phyloP scores from a whole-genome alignment of 1,284 basidiomycete species.

The Trichosporon sp. region DNA sequence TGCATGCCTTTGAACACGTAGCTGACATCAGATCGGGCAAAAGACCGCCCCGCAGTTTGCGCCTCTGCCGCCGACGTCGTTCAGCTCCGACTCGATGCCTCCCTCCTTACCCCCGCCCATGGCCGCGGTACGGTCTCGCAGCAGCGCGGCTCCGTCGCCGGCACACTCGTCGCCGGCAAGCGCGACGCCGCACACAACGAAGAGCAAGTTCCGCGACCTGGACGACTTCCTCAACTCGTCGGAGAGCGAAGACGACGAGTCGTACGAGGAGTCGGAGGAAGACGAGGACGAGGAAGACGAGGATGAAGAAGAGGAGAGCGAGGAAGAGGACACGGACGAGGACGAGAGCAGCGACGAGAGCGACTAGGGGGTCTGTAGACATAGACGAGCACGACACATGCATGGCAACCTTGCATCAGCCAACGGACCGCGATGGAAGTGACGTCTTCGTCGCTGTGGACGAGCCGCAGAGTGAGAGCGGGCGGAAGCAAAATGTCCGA shows the following conservation, averaged over 20 bases:
- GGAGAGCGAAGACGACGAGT: conserved; percentile 33
- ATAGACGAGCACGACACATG: background rate
- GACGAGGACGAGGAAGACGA: conserved; percentile 1
- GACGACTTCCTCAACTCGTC: conserved; percentile 48
- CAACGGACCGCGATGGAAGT: no score
- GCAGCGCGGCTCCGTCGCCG: conserved; percentile 15
- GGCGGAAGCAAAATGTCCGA: conserved; percentile 17
- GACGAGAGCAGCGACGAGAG: background rate
- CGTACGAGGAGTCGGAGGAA: conserved; percentile 24
- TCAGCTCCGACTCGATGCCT: background rate
- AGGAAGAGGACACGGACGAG: conserved; percentile 15
- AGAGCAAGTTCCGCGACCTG: conserved; percentile 45
- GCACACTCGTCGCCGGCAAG: conserved; percentile 7
- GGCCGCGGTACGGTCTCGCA: background rate
- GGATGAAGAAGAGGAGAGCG: conserved; percentile 10
- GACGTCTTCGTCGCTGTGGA: no score
- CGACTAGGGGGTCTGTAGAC: background rate
- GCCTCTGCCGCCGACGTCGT: background rate
- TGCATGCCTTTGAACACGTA: background rate
- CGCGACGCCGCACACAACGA: conserved; percentile 12
- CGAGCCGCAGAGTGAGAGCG: no score
- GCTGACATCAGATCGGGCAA: background rate
- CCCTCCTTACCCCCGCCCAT: background rate
- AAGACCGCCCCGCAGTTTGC: background rate
- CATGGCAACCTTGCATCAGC: background rate